Base-by-base conservation (phyloP, 345 rosid species). In the Citrus cavaleriei region DNA sequence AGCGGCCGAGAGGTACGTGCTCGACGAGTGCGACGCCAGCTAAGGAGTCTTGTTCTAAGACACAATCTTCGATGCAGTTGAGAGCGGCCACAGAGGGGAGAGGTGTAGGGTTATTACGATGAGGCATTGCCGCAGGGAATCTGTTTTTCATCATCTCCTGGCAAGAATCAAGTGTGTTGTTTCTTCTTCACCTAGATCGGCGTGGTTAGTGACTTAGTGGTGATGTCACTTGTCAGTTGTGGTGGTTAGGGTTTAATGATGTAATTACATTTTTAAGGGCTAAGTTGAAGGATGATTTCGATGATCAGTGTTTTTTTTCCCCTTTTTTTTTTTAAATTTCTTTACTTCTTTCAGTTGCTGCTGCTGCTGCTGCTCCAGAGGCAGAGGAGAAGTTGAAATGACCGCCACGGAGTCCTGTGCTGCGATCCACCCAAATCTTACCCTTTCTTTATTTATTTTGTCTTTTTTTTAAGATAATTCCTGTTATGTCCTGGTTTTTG, bases 1-100 rank as follows among this genome's bases (percentile, higher is more conserved):
- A 81, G 84, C 95, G 90, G 82, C 98, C 87, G 83, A 97, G 98
- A 10, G 99, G 97, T 34, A 94, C 96, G 90, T 97, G 97, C 77
- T 93, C 96, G 68, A 97, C 86, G 72, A 82, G 27, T 32, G 99
- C 98, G 77, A 94, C 88, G 81, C 95, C 97, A 84, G 91, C 74
- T 60, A 97, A 90, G 35, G 92, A 92, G 64, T 88, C 92, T 73
- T 93, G 95, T 87, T 97, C 99, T 74, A 89, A 82, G 72, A 84
- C 79, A 84, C 93, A 93, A 80, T 93, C 98, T 38, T 94, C 98
- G 79, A 97, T 81, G 87, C 98, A 97, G 91, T 93, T 97, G 85
- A 97, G 98, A 63, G 95, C 84, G 67, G 90, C 92, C 51, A 94
- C 96, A 32, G 82, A 79, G 60, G 98, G 95, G 32, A 86, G 88